Base-by-base conservation (phyloP, 176 grass and related monocot genomes). In the Eremochloa ophiuroides region DNA sequence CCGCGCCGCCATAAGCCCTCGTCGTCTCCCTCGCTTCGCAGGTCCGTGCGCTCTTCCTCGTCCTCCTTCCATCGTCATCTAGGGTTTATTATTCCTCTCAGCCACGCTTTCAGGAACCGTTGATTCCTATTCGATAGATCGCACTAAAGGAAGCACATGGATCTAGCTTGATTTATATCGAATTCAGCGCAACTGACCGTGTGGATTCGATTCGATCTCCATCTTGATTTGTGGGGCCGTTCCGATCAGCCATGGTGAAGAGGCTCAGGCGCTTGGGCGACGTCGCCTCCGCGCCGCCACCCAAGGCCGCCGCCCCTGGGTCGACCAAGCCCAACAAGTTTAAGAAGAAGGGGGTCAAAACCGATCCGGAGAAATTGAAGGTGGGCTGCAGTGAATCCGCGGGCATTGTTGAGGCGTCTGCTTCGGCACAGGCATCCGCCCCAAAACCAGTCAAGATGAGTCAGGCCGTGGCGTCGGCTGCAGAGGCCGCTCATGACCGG, bases 241-340 rank as follows among this genome's bases (percentile, higher is more conserved):
- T 41, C 25, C 18, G 26, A 81, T 61, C 66, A 89, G 82, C 71
- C 56, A 89, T 89, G 87, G 82, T 85, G 78, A 89, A 65, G 83
- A 71, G 15, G 65, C 55, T 72, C 31, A 80, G 50, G 80, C 80
- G 69, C 75, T 75, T 70, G 80, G 88, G 79, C 20, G 47, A 30
- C 12, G 60, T 22, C 47, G 10, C 71, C 10, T 46, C 59, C 16
- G 71, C 62, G 72, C 50, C 72, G 71, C 26, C 34, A 56, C 40
- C 77, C 53, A 89, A 85, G 42, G 16, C 34, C 25, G 47, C 10
- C 53, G 17, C 50, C 29, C 41, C 87, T 27, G 64, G 53, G 42
- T 11, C 64, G 27, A 17, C 35, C 7, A 72, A 62, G 43, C 31
- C 71, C 31, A 25, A 12, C 41, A 28, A 25, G 10, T 56, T 71